phyloP scores from a whole-genome alignment of 495 filamentous ascomycete species.

The Penicillium subrubescens region DNA sequence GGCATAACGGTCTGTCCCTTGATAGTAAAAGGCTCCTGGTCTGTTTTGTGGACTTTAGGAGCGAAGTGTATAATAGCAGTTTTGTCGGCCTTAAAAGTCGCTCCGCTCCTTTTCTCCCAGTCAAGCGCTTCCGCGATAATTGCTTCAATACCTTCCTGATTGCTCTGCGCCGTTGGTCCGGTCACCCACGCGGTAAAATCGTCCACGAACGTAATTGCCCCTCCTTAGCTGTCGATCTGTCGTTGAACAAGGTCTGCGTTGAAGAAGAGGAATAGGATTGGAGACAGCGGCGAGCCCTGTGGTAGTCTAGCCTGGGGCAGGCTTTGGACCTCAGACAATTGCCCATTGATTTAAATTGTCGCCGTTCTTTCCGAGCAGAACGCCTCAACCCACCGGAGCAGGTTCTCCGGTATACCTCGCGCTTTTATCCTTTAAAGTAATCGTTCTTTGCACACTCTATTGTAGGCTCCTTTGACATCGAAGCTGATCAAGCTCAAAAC shows the following conservation, averaged over 20 bases:
- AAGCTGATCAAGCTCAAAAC: not conserved
- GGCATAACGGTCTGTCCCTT: constrained; percentile 29
- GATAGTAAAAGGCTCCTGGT: constrained; percentile 26
- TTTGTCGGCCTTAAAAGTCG: constrained; percentile 32
- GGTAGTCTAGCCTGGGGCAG: constrained; percentile 25
- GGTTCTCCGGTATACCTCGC: constrained; percentile 3
- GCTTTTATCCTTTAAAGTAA: too few species aligned
- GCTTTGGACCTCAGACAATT: constrained; percentile 15
- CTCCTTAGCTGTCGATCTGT: constrained; percentile 18
- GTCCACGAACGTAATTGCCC: constrained; percentile 22
- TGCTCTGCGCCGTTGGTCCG: constrained; percentile 18
- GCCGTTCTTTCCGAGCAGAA: constrained; percentile 31
- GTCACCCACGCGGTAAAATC: constrained; percentile 12
- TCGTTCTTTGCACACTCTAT: too few species aligned
- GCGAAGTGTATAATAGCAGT: constrained; percentile 31
- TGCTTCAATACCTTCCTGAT: constrained; percentile 22
- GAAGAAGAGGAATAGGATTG: constrained; percentile 37
- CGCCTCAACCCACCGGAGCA: constrained; percentile 35
- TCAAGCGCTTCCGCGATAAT: constrained; percentile 24
- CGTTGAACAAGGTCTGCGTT: constrained; percentile 30
- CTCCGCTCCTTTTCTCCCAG: constrained; percentile 28
- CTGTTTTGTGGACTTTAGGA: constrained; percentile 24
- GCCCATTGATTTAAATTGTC: constrained; percentile 17
- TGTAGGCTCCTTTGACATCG: too few species aligned
- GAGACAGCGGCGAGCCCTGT: constrained; percentile 37